Evolutionary conservation across 495 filamentous ascomycete species (phyloP).

Genomic region (Penicillium nucicola): DNA sequence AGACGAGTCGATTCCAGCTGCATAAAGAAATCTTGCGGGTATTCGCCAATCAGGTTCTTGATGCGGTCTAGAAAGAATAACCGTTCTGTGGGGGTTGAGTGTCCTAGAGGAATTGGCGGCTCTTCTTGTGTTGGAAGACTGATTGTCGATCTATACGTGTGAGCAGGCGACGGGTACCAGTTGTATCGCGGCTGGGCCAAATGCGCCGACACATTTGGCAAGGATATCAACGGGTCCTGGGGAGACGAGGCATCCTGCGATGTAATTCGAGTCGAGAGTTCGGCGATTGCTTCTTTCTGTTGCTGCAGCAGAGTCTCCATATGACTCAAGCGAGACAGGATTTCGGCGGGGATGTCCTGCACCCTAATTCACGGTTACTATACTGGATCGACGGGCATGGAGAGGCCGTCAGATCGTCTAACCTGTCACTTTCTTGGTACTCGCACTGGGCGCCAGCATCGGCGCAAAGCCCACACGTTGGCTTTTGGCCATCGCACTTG

Average conservation of each 20-base stretch:
- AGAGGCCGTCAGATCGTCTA: too few species aligned
- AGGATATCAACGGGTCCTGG: background rate
- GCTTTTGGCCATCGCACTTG: slow-evolving; percentile 19
- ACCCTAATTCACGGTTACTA: slow-evolving; percentile 4
- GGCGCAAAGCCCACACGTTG: slow-evolving; percentile 17
- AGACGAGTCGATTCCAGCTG: slow-evolving; percentile 12
- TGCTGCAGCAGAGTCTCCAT: slow-evolving; percentile 2
- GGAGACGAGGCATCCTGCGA: background rate
- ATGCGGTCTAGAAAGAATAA: slow-evolving; percentile 12
- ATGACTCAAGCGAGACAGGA: slow-evolving; percentile 3
- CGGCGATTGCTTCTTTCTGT: slow-evolving; percentile 2
- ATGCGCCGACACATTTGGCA: background rate
- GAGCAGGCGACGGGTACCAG: background rate
- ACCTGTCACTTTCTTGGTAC: slow-evolving; percentile 22
- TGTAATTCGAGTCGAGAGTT: background rate
- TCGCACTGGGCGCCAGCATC: slow-evolving; percentile 15
- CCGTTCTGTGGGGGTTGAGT: slow-evolving; percentile 16
- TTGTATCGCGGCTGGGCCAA: background rate
- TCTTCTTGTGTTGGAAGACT: slow-evolving; percentile 1
- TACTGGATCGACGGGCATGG: too few species aligned
- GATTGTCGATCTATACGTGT: background rate
- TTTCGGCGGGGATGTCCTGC: slow-evolving; percentile 6
- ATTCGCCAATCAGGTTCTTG: slow-evolving; percentile 16
- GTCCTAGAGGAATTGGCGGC: slow-evolving; percentile 10
- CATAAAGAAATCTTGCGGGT: slow-evolving; percentile 17